Evolutionary conservation across 768 basidiomycete genomes (phyloP), one percentile per base, ranked within the genome.

Genomic region (Pisolithus tinctorius): DNA sequence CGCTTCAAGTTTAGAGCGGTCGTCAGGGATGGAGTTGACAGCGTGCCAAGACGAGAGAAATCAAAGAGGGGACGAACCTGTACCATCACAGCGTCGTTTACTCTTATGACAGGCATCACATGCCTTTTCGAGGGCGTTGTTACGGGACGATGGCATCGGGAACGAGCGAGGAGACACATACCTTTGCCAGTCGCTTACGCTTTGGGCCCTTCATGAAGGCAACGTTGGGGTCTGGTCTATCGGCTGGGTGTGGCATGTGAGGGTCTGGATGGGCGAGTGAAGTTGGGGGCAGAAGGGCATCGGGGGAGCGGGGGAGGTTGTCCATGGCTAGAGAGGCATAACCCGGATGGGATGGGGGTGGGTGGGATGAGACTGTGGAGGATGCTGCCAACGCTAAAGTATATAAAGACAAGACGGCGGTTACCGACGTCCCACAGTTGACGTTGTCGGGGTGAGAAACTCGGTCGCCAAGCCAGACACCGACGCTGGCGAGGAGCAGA

Each of bases 91-190:
- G 45, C 88, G 80, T 25, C 88, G 80, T 63, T 91, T 91, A 69
- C 82, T 84, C 66, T 86, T 88, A 64, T 91, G 89, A 64, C 88
- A 91, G 48, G 85, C 83, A 67, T 88, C 85, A 68, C 88, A 90
- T 45, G 88, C 77, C 77, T 79, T 51, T 31, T n/a, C 45, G 46
- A 41, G 45, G 30, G 9, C 20, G 20, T 50, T 65, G 25, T 48
- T 13, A 29, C 39, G 37, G 49, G 46, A 45, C 41, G 25, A 17
- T 39, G 25, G 20, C 10, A 29, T 26, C 26, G 47, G 20, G 16
- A 25, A 20, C 40, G 45, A 9, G 31, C 14, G 31, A 25, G 29
- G 47, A 30, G 25, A 38, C 20, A 55, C 66, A 41, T 44, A 75
- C 77, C 74, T 79, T 79, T 53, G 76, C 74, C 8, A 79, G 70